These are phyloP conservation scores for Colletotrichum sp. DNA, from an alignment of 2,329 filamentous ascomycete genomes.

Conservation along the genomic window DNA sequence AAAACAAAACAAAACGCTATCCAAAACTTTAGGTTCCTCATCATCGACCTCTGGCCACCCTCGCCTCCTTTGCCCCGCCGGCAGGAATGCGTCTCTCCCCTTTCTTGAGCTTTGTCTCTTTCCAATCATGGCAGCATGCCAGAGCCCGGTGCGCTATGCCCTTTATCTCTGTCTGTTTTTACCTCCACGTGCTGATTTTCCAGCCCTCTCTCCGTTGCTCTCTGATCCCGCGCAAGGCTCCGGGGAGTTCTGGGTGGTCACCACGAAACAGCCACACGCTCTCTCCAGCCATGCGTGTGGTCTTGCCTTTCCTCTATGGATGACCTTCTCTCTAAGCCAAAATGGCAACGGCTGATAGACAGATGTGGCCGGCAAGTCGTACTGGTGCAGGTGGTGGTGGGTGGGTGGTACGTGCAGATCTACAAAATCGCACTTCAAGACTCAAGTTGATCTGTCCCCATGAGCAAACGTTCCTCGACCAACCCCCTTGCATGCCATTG, in stretches of 20 bases:
- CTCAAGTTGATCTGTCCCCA: neutral
- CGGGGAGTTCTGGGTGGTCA: neutral
- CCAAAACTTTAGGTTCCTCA: neutral
- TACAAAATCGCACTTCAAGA: neutral
- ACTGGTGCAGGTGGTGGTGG: neutral
- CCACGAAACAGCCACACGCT: neutral
- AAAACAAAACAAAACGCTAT: neutral
- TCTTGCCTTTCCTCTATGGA: neutral
- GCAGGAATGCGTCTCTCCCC: conserved; percentile 13
- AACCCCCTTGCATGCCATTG: conserved; percentile 15
- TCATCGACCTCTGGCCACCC: neutral
- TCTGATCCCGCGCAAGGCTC: neutral
- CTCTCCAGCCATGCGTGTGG: neutral
- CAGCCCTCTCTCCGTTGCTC: neutral
- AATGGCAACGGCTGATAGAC: neutral
- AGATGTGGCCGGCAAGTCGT: neutral
- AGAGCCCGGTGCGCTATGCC: neutral
- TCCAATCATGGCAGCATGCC: conserved; percentile 13
- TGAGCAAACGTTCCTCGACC: conserved; percentile 9
- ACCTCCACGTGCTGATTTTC: neutral
- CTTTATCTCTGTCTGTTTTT: neutral
- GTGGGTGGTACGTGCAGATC: neutral
- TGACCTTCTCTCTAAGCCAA: neutral
- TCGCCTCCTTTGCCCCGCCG: conserved; percentile 1
- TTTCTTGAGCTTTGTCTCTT: conserved; percentile 10